Evolutionary conservation across 257 asterid genomes (phyloP), one percentile per base, ranked within the genome.

Genomic region (Solanum pimpinellifolium): DNA sequence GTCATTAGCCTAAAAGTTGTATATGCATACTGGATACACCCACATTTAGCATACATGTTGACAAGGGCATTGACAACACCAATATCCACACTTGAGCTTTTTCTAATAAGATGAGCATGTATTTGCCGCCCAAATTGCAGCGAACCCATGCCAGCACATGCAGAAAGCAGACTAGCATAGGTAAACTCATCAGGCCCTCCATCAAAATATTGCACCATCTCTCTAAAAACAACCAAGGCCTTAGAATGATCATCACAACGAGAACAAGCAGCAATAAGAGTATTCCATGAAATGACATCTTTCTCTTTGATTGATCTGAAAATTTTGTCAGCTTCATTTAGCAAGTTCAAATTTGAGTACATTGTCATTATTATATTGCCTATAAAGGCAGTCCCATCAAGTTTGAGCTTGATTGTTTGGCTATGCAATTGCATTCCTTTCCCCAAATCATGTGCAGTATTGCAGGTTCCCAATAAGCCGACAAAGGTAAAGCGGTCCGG

Each of bases 1-100:
- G 77, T 88, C 95, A 93, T 92, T 75, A 37, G 92, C 84, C 90
- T 86, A 62, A 95, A 95, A 77, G 91, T 78, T 62, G 89, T 44
- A 75, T 49, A 69, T 0, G 89, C 93, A 68, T 89, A 75, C 62
- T 52, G 41, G 60, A 94, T 88, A 75, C 90, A 91, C 21, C 97
- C 98, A 65, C 93, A 92, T 86, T 94, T 95, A 35, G 96, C 95
- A 87, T 95, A 95, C 98, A 93, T 94, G 92, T 93, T 95, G 47
- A 95, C 87, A 35, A 95, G 95, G 9, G 98, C 93, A 89, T 94
- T 95, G 12, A 86, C 89, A 65, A 94, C 92, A 65, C 89, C 93
- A 76, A 93, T 86, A 83, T 95, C 98, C 87, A 85, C 88, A 77
- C 83, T 87, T 21, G 68, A 78, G 78, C 89, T 87, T 46, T 92